Evolutionary conservation across 139 green algal genomes (phyloP).

Genomic region (Limnomonas spitsbergensis): DNA sequence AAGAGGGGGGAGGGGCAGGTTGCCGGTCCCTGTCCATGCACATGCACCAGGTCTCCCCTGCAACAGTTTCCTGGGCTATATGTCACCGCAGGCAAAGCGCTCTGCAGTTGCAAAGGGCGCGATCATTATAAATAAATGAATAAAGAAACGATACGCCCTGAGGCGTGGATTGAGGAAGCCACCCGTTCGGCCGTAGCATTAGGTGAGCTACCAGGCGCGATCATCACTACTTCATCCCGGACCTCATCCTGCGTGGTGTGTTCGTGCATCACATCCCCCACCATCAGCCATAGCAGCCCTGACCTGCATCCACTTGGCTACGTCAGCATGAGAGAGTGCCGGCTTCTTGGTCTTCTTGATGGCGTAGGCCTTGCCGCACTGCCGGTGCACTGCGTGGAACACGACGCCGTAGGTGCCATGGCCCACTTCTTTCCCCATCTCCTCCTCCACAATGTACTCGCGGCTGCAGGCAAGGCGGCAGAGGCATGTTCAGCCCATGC

Average conservation of each 20-base stretch:
- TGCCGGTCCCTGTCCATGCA: not conserved
- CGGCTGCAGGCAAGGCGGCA: slow-evolving; percentile 18
- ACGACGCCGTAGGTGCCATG: slow-evolving; percentile 78
- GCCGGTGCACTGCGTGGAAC: slow-evolving; percentile 58
- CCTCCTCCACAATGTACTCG: slow-evolving; percentile 63
- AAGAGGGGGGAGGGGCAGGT: not conserved
- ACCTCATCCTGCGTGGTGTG: not conserved
- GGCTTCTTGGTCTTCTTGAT: slow-evolving; percentile 74
- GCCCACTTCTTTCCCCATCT: slow-evolving; percentile 67
- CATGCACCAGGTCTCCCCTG: not conserved
- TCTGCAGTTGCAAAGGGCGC: not conserved
- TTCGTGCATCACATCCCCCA: not conserved
- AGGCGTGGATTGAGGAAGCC: too few species aligned
- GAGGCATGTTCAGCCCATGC: not conserved
- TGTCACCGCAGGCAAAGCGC: not conserved
- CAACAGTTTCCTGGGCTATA: not conserved
- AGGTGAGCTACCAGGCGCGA: too few species aligned
- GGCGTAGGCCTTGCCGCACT: slow-evolving; percentile 84
- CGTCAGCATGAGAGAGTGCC: slow-evolving; percentile 48
- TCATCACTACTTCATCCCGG: too few species aligned
- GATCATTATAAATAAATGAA: not conserved
- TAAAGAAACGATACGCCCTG: too few species aligned
- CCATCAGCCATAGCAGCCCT: too few species aligned
- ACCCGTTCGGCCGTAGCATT: too few species aligned
- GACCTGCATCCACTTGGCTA: slow-evolving; percentile 61